Conservation (phyloP, 1,284 basidiomycete species). For the Fomitopsis schrenkii region DNA sequence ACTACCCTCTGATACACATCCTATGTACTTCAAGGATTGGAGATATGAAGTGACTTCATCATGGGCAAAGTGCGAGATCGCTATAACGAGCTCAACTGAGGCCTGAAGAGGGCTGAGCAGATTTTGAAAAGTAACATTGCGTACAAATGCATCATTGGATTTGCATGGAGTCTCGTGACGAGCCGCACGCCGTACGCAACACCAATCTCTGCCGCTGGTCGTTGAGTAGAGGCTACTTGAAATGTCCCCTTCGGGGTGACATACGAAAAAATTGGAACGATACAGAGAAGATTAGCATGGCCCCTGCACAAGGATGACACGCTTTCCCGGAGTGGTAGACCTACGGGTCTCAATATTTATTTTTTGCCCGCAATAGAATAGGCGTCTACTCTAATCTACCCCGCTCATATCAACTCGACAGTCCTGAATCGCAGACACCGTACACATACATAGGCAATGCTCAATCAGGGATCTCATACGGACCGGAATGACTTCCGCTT, state of each 20-base stretch:
- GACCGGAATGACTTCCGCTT: background rate
- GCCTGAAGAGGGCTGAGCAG: too few species aligned
- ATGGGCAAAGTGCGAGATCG: too few species aligned
- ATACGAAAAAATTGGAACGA: slow-evolving; percentile 24
- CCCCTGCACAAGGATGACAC: slow-evolving; percentile 23
- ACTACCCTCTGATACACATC: too few species aligned
- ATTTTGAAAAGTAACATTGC: too few species aligned
- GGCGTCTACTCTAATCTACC: background rate
- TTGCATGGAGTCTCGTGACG: background rate
- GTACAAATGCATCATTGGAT: too few species aligned
- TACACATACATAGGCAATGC: too few species aligned
- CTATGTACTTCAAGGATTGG: too few species aligned
- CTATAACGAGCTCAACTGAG: too few species aligned
- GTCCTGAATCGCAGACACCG: too few species aligned
- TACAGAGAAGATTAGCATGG: slow-evolving; percentile 24
- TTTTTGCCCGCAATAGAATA: background rate
- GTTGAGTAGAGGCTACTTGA: background rate
- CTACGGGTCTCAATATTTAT: slow-evolving; percentile 19
- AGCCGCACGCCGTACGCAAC: background rate
- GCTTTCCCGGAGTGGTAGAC: slow-evolving; percentile 23
- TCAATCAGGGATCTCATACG: background rate
- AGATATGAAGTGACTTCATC: too few species aligned
- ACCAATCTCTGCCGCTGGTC: background rate
- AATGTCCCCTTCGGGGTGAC: slow-evolving; percentile 20
- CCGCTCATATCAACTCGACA: too few species aligned